These are phyloP conservation scores for Hyphopichia burtonii DNA, from an alignment of 1,139 yeast species.

Conservation along the genomic window DNA sequence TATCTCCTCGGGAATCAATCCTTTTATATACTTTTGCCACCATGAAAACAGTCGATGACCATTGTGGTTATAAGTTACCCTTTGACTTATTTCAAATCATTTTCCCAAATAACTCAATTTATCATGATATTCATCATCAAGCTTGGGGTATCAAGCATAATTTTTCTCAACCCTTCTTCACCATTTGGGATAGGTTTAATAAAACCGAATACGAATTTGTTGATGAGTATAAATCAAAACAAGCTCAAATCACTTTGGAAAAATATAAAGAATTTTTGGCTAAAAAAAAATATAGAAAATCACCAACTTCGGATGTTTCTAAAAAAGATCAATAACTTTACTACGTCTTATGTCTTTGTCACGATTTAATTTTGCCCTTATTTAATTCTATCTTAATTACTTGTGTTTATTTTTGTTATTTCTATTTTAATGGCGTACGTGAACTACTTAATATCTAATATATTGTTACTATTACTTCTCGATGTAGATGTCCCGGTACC, in stretches of 20 bases:
- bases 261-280: conserved; percentile 62
- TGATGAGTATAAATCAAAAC: conserved; percentile 55
- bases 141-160: conserved; percentile 91
- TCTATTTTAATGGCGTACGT: not conserved
- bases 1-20: conserved; percentile 75
- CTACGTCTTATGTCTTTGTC: not conserved
- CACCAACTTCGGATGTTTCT: not conserved
- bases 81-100: conserved; percentile 83
- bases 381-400: not conserved
- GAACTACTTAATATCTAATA: not conserved
- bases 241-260: conserved; percentile 56
- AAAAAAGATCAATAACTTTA: not conserved
- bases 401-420: not conserved
- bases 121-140: conserved; percentile 97
- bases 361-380: not conserved
- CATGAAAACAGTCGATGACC: conserved; percentile 95
- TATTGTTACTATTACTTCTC: no score
- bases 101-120: conserved; percentile 93
- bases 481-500: no score
- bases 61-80: conserved; percentile 93
- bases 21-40: conserved; percentile 83
- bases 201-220: conserved; percentile 73
- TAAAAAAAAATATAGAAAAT: conserved; percentile 25
- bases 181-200: conserved; percentile 80
- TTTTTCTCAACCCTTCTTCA: conserved; percentile 95